phyloP scores from a whole-genome alignment of 129 eudicot species.

The Smallanthus sonchifolius region DNA sequence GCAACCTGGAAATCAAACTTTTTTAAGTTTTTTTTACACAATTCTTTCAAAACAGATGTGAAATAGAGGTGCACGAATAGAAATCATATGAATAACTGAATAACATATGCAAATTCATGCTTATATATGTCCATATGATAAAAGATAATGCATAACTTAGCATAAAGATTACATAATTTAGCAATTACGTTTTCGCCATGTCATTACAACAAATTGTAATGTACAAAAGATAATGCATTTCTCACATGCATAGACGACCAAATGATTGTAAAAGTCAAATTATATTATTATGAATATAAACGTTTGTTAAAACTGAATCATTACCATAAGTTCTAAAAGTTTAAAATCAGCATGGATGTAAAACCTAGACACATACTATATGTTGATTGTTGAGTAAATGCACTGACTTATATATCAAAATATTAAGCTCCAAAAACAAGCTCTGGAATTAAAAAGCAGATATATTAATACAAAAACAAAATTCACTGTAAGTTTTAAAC shows the following conservation, averaged over 20 bases:
- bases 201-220: not conserved
- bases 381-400: not conserved
- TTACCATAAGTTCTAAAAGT: not conserved
- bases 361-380: not conserved
- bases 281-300: not conserved
- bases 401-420: not conserved
- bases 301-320: not conserved
- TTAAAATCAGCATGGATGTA: not conserved
- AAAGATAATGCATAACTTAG: not conserved
- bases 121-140: not conserved
- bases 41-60: not conserved
- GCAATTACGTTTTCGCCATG: not conserved
- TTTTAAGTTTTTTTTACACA: not conserved
- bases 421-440: not conserved
- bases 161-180: not conserved
- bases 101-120: not conserved
- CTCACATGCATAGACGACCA: not conserved
- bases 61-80: not conserved
- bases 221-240: not conserved
- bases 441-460: not conserved
- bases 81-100: not conserved
- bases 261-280: not conserved
- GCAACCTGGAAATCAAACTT: constrained; percentile 51
- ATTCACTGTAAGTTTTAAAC: not conserved
- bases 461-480: constrained; percentile 3